Base-by-base conservation (phyloP, 2,329 filamentous ascomycete species). In the Juglanconis sp. region DNA sequence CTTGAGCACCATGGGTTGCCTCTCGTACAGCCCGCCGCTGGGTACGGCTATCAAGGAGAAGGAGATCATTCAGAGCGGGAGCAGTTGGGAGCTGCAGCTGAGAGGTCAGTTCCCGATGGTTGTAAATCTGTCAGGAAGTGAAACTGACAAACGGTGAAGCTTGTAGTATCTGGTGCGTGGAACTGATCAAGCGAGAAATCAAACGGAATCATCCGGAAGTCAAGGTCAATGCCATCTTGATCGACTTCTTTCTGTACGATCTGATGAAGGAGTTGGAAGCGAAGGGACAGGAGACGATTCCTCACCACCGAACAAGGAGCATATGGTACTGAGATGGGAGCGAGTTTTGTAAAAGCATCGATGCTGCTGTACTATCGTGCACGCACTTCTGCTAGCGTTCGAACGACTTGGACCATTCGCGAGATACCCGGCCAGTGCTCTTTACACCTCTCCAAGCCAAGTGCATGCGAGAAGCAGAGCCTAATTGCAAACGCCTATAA, bases 171-270 rank as follows among this genome's bases (percentile, higher is more conserved):
- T 98, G 94, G 93, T 95, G 91, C 63, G 90, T 98, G 1, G 95
- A 99, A 73, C 77, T 97, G 64, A 89, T 99, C 65, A 82, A 87
- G 56, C 83, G 89, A 38, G 91, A 97, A 72, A 98, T 99, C 54
- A 70, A 87, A 59, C 83, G 80, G 50, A 74, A 85, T 13, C 86
- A 97, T 68, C 90, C 92, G 1, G 86, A 88, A 9, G 81, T 87
- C 1, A 79, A 84, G 56, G 75, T 88, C 67, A 99, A 99, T 71
- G 93, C 95, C 32, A 91, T 98, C 44, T 74, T 99, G 68, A 95
- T 99, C 64, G 95, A 99, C 74, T 99, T 98, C 76, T 96, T 97
- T 74, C 78, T 99, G 58, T 99, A 99, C 71, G 95, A 99, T 76
- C 87, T 89, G 17, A 92, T 95, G 77, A 99, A 98, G 73, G 89